Conservation (phyloP, 139 green algal genomes). For the Picochlorum costavermella region DNA sequence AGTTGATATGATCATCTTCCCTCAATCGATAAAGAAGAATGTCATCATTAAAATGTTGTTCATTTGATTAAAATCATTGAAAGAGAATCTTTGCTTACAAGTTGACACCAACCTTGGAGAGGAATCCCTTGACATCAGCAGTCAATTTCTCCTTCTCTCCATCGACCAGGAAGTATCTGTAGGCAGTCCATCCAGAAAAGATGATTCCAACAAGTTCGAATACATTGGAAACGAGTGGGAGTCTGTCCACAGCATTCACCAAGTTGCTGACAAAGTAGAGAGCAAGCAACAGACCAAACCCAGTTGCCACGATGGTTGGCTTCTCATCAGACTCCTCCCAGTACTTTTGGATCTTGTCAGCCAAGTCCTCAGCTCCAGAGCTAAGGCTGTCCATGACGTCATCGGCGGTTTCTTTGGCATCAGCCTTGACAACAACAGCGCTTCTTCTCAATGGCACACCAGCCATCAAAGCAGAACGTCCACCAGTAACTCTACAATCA, state of each 20-base stretch:
- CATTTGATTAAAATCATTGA: not conserved
- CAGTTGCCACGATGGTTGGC: conserved; percentile 23
- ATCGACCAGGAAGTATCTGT: conserved; percentile 13
- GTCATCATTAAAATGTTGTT: conserved; percentile 1
- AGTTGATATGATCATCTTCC: too few relatives aligned
- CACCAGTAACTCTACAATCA: not conserved
- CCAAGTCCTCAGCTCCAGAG: not conserved
- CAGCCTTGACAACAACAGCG: conserved; percentile 3
- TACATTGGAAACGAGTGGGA: conserved; percentile 23
- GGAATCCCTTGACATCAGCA: conserved; percentile 2
- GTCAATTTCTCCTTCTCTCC: conserved; percentile 11
- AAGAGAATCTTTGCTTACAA: conserved; percentile 1
- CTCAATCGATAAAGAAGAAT: conserved; percentile 2
- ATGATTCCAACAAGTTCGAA: conserved; percentile 33
- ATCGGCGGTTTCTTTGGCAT: conserved; percentile 4
- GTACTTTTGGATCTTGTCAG: conserved; percentile 3
- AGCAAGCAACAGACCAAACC: conserved; percentile 14
- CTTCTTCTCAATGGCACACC: not conserved
- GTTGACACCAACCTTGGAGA: conserved; percentile 6
- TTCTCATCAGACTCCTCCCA: conserved; percentile 35
- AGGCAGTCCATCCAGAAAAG: conserved; percentile 24
- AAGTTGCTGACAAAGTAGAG: conserved; percentile 23
- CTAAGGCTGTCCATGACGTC: conserved; percentile 10
- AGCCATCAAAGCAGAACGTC: not conserved
- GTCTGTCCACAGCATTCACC: conserved; percentile 17